These are phyloP conservation scores for Hibiscus mutabilis DNA, from an alignment of 345 rosid species.

Conservation along the genomic window DNA sequence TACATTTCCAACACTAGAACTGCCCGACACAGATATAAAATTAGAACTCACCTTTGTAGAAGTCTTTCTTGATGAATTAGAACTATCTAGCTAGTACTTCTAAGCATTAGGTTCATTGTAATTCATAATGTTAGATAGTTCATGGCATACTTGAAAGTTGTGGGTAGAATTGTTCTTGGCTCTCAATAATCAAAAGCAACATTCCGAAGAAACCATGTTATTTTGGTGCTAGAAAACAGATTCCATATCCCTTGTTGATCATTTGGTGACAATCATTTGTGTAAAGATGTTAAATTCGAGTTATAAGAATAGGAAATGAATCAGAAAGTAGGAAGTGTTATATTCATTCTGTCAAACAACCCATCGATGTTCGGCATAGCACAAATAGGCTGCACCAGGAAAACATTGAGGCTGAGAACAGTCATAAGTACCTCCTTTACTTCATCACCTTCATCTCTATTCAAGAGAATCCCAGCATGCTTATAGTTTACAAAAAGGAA, in stretches of 20 bases:
- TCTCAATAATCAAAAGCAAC: background rate
- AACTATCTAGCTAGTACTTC: too few relatives aligned
- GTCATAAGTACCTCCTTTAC: constrained; percentile 47
- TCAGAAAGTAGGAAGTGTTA: constrained; percentile 25
- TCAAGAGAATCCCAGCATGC: background rate
- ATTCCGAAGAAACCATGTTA: background rate
- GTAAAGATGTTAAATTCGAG: background rate
- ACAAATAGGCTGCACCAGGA: constrained; percentile 34
- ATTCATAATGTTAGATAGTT: too few relatives aligned
- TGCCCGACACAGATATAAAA: too few relatives aligned
- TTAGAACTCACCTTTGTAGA: too few relatives aligned
- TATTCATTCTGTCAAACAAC: constrained; percentile 27
- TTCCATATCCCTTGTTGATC: background rate
- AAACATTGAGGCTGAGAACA: constrained; percentile 26
- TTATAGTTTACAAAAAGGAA: background rate
- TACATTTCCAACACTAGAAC: too few relatives aligned
- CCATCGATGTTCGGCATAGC: constrained; percentile 36
- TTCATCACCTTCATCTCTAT: constrained; percentile 41
- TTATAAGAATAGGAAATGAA: constrained; percentile 31
- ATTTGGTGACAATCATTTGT: too few relatives aligned
- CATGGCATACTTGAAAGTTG: too few relatives aligned
- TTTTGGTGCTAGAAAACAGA: background rate
- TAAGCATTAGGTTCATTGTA: too few relatives aligned
- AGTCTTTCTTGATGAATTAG: too few relatives aligned
- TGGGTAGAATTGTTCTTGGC: background rate